Conservation (phyloP, 106 monocot species). For the Dendrobium officinale region DNA sequence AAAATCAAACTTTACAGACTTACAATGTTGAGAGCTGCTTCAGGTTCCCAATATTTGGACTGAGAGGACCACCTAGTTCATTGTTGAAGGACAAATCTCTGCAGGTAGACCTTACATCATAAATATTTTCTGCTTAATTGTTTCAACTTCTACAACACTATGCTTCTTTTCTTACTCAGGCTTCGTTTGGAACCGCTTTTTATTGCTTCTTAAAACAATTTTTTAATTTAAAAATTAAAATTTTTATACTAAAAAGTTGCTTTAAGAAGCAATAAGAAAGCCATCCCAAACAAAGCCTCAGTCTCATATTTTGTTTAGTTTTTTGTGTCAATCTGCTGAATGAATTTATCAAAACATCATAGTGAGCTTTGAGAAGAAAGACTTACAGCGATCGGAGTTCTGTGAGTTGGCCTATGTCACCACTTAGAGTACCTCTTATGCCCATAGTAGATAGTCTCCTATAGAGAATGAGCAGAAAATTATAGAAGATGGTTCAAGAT, state of each 20-base stretch:
- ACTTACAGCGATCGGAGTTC: slow-evolving; percentile 58
- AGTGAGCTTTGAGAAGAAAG: background rate
- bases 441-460: slow-evolving; percentile 63
- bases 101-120: slow-evolving; percentile 7
- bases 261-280: no score
- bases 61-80: slow-evolving; percentile 27
- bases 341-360: background rate
- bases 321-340: no score
- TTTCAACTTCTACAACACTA: no score
- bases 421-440: slow-evolving; percentile 42
- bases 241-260: no score
- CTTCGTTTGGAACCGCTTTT: no score
- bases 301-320: no score
- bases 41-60: slow-evolving; percentile 28
- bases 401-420: slow-evolving; percentile 51
- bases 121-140: background rate
- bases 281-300: no score
- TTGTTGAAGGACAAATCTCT: slow-evolving; percentile 52
- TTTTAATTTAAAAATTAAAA: no score
- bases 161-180: no score
- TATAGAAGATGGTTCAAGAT: background rate
- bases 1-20: slow-evolving; percentile 1
- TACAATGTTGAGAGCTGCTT: slow-evolving; percentile 37
- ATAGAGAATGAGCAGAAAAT: background rate
- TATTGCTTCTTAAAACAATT: no score